Evolutionary conservation across 2,329 filamentous ascomycete genomes (phyloP), one percentile per base, ranked within the genome.

Genomic region (Exophiala bonariae): DNA sequence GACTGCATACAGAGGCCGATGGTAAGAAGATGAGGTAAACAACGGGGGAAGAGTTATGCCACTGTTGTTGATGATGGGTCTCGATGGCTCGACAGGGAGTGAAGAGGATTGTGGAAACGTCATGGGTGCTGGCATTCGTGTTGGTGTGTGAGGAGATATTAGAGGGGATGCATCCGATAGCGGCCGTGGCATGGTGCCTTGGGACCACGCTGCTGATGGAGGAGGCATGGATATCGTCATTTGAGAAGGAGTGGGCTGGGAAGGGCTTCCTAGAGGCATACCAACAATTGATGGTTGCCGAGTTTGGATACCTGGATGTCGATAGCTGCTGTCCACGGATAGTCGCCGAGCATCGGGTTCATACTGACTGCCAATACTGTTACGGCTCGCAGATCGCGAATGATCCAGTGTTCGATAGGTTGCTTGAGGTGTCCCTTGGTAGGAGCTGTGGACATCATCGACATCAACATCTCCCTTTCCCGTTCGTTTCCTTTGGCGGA

Each of bases 401-500:
- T 48, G 52, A 18, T 50, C 51, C 35, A 52, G 26, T 3, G 28
- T 18, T 14, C 42, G 35, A 42, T 44, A 52, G 6, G 37, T 35
- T 11, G 32, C 41, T 17, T 50, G 48, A 13, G 45, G 52, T 6
- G 43, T 54, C 8, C 45, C 49, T 18, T 51, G 50, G 23, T 51
- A 51, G 11, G 52, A 54, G 36, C 46, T 47, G 16, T 41, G 50
- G 2, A 33, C 44, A 10, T 58, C 55, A 10, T 55, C 55, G 14
- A 30, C 38, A 22, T 57, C 49, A n/a, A 31, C 41, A 9, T 47
- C 47, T 20, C 40, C 28, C 28, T 52, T 54, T 34, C 47, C 38
- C 3, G 45, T 73, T 30, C 89, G 83, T 63, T 89, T 85, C 68
- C 90, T 84, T 87, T 96, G 95, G 48, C 90, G 84, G 5, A 95